phyloP scores from a whole-genome alignment of 805 yeast genomes.

The Sugiyamaella smithiae region DNA sequence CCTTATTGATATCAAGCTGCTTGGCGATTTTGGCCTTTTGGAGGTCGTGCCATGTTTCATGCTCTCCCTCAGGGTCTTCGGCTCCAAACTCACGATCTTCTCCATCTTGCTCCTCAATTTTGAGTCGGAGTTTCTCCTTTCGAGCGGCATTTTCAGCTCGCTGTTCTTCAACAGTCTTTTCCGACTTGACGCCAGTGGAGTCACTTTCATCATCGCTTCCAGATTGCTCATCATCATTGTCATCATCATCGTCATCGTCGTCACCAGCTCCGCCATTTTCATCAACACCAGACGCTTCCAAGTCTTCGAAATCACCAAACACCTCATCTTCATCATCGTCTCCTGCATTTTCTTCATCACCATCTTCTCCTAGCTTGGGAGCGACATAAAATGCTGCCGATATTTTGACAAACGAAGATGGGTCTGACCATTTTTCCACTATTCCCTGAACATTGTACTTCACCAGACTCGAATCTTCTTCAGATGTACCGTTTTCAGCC shows the following conservation, averaged over 20 bases:
- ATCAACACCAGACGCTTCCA: conserved; percentile 38
- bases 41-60: conserved; percentile 96
- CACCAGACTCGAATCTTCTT: conserved; percentile 19
- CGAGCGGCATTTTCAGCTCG: conserved; percentile 81
- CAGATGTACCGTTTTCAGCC: conserved; percentile 8
- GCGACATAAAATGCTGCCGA: conserved; percentile 26
- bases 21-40: conserved; percentile 97
- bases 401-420: conserved; percentile 17
- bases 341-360: conserved; percentile 24
- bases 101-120: conserved; percentile 81
- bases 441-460: conserved; percentile 19
- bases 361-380: conserved; percentile 23
- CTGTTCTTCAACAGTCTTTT: conserved; percentile 61
- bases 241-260: conserved; percentile 32
- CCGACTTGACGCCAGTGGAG: conserved; percentile 37
- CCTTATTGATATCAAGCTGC: conserved; percentile 88
- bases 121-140: conserved; percentile 83
- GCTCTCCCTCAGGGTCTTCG: conserved; percentile 75
- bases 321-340: conserved; percentile 37
- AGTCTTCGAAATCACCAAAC: conserved; percentile 43
- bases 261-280: conserved; percentile 34
- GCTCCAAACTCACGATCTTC: conserved; percentile 69
- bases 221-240: conserved; percentile 33
- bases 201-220: conserved; percentile 37
- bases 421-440: conserved; percentile 23